Conservation (phyloP, 169 alveolate species). For the Plasmodium adleri region DNA sequence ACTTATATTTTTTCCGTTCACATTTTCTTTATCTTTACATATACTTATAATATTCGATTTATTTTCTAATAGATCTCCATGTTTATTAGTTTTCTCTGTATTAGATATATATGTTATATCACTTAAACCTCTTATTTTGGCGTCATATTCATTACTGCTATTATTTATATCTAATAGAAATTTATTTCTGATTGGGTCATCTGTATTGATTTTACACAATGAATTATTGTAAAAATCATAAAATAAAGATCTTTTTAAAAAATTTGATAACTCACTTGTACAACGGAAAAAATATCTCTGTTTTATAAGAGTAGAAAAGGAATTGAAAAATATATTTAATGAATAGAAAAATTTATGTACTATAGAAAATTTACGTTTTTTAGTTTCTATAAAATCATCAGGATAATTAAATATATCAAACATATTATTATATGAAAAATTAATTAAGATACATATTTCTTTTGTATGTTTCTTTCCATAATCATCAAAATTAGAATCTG, state of each 20-base stretch:
- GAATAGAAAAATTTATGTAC: slow-evolving; percentile 53
- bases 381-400: slow-evolving; percentile 20
- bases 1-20: too few relatives aligned
- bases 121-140: background rate
- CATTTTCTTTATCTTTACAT: too few relatives aligned
- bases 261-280: slow-evolving; percentile 27
- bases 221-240: slow-evolving; percentile 10
- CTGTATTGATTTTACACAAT: background rate
- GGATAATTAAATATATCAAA: slow-evolving; percentile 75
- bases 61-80: too few relatives aligned
- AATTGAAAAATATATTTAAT: slow-evolving; percentile 34
- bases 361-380: slow-evolving; percentile 34
- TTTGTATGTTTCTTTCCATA: slow-evolving; percentile 53
- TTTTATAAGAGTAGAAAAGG: slow-evolving; percentile 63
- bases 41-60: too few relatives aligned
- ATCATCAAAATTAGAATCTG: slow-evolving; percentile 27
- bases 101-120: background rate
- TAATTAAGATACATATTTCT: slow-evolving; percentile 65
- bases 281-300: slow-evolving; percentile 49
- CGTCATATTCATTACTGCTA: background rate
- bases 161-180: background rate
- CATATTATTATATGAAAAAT: slow-evolving; percentile 74
- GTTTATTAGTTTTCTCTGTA: too few relatives aligned
- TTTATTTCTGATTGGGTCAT: background rate
- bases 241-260: slow-evolving; percentile 34